Evolutionary conservation across 345 rosid genomes (phyloP).

Genomic region (Corchorus olitorius): DNA sequence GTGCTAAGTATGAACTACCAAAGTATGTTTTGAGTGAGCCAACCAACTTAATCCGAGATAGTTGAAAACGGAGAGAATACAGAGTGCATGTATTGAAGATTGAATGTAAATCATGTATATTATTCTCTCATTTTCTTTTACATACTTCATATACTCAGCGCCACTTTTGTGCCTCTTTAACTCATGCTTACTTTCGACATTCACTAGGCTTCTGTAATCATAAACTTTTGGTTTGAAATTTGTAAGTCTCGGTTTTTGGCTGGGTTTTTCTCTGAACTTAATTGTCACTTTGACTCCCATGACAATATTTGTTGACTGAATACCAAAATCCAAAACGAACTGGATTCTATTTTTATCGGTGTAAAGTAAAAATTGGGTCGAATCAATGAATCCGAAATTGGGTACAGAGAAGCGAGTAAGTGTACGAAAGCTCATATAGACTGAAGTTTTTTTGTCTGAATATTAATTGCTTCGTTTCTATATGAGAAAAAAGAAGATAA

Average conservation of each 20-base stretch:
- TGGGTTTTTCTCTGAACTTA: background rate
- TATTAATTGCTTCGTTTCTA: no score
- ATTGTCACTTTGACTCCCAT: background rate
- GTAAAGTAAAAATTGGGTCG: background rate
- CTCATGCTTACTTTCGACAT: background rate
- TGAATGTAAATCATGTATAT: conserved; percentile 36
- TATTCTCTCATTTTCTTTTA: conserved; percentile 14
- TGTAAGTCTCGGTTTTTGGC: background rate
- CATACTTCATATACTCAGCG: background rate
- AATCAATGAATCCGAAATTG: background rate
- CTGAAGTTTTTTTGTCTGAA: no score
- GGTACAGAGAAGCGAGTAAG: no score
- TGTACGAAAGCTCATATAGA: no score
- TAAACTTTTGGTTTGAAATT: conserved; percentile 6
- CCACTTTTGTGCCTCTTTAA: background rate
- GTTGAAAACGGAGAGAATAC: conserved; percentile 30
- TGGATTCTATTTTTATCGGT: background rate
- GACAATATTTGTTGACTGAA: background rate
- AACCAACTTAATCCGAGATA: conserved; percentile 71
- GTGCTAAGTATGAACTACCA: conserved; percentile 84
- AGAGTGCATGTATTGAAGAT: conserved; percentile 1
- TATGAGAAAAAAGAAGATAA: no score
- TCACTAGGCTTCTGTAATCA: background rate
- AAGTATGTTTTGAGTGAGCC: conserved; percentile 85
- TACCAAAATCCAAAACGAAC: background rate